Base-by-base conservation (phyloP, 139 green algal species). In the Eudorina sp. region DNA sequence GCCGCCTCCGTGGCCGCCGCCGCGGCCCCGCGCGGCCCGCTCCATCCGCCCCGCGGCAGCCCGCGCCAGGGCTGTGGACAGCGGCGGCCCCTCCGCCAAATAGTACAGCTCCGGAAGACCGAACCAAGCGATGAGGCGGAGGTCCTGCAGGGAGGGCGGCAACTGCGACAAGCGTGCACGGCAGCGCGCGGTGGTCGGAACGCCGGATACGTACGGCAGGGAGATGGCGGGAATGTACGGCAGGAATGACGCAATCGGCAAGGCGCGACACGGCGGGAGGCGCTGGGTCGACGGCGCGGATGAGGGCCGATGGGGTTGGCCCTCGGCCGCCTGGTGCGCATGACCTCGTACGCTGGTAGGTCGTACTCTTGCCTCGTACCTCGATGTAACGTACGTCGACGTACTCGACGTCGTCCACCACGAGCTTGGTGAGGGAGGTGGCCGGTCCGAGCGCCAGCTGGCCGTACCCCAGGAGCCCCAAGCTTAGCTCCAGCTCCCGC, bases 361-460 rank as follows among this genome's bases (percentile, higher is more conserved):
- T n/a, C n/a, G n/a, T n/a, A n/a, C n/a, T n/a, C n/a, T n/a, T n/a
- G n/a, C n/a, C n/a, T 16, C 78, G 0, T 64, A 86, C 79, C 79
- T 86, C 60, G 0, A 62, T 62, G 79, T 76, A 86, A 40, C 79
- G 58, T 64, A 87, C 31, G 45, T 87, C 81, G 62, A 87, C 81
- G 31, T 41, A 78, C 81, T 87, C 81, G 19, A 78, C 62, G 60
- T 68, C 25, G 43, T 87, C 81, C 60, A 87, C 62, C 46, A 40
- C 8, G 45, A 87, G 60, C 27, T 31, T 19, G 2, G 43, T 78
- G 23, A 87, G 81, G 3, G 23, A 4, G 13, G 45, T 78, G 45
- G 81, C 81, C 5, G 81, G 18, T 27, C 62, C 81, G 62, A 87
- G 81, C 27, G 3, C 81, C 60, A 87, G 62, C 43, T 19, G 45